Evolutionary conservation across 2,329 filamentous ascomycete species (phyloP), one percentile per base, ranked within the genome.

Genomic region (Sclerotinia borealis): DNA sequence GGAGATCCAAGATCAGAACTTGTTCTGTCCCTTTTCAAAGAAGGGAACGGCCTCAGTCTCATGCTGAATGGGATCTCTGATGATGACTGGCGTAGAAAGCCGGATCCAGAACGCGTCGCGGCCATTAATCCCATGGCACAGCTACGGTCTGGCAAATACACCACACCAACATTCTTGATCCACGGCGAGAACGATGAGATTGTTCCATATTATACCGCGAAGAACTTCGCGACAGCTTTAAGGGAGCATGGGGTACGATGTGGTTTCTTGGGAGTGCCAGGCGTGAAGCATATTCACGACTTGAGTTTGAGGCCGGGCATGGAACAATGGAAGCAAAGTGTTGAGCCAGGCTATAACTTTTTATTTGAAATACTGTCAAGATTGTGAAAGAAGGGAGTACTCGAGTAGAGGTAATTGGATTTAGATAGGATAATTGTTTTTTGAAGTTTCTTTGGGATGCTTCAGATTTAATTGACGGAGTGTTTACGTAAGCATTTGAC

Each of bases 1-100:
- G 43, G 56, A 36, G 56, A 59, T 49, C 56, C 56, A 6, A 45
- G 56, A 34, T 59, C 56, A 2, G 56, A 59, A 17, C 56, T 59
- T 37, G 31, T 59, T 19, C n/a, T 59, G 1, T 59, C 56, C 13
- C 56, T 59, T n/a, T 59, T 50, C 19, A 39, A 49, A n/a, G 56
- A 60, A 41, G 25, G 25, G 4, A 41, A 34, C 10, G 56, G 34
- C 5, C 56, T 60, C 17, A 29, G n/a, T 27, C 17, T 50, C 7
- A 27, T 60, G 29, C 17, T 60, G 25, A 50, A 60, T 59, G 56
- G 56, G 11, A 49, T 47, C 22, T n/a, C 43, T 27, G 31, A 59
- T 10, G 10, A 34, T 36, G 31, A 37, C 17, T 48, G 41, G 56
- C 25, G 17, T n/a, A 27, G 34, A 37, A 47, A 39, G 3, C 48